These are phyloP conservation scores for Aspergillus egyptiacus DNA, from an alignment of 495 filamentous ascomycete genomes.

Conservation along the genomic window DNA sequence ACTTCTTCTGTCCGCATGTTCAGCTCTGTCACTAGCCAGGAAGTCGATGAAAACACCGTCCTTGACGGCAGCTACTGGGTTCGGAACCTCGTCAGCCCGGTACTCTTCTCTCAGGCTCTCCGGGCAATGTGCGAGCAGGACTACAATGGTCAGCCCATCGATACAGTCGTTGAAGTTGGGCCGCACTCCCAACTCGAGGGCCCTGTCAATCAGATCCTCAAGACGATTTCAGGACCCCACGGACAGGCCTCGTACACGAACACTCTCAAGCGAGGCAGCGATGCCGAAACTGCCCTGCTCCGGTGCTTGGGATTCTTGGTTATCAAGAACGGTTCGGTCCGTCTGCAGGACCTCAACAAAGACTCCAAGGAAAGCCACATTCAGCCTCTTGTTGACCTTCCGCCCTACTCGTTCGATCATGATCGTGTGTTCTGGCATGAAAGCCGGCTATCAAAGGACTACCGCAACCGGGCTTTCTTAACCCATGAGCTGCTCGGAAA, in stretches of 20 bases:
- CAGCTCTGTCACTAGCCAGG: conserved; percentile 8
- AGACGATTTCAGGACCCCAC: neutral
- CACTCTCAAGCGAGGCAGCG: conserved; percentile 7
- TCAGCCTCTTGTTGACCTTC: conserved; percentile 26
- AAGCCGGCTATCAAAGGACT: conserved; percentile 28
- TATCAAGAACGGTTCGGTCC: conserved; percentile 6
- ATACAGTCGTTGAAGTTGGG: conserved; percentile 7
- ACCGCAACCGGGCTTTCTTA: conserved; percentile 10
- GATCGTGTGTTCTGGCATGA: conserved; percentile 36
- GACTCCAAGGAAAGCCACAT: conserved; percentile 4
- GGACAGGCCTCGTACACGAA: conserved; percentile 9
- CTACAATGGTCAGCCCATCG: conserved; percentile 2
- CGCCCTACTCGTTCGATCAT: conserved; percentile 47
- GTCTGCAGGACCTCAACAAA: conserved; percentile 7
- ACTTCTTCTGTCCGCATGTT: conserved; percentile 8
- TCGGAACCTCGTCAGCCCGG: conserved; percentile 19
- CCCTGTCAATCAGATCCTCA: conserved; percentile 8
- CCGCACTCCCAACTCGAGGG: conserved; percentile 11
- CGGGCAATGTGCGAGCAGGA: neutral
- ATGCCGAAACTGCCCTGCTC: conserved; percentile 1
- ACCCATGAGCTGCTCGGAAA: conserved; percentile 27
- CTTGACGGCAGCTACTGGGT: conserved; percentile 20
- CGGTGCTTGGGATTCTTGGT: conserved; percentile 5
- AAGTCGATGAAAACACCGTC: conserved; percentile 1
- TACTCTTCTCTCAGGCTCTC: conserved; percentile 12